Percentiles rank a stretch among this genome's conserved stretches.
Conservation (phyloP, 306 rosid species). For the Glycine tomentella region DNA sequence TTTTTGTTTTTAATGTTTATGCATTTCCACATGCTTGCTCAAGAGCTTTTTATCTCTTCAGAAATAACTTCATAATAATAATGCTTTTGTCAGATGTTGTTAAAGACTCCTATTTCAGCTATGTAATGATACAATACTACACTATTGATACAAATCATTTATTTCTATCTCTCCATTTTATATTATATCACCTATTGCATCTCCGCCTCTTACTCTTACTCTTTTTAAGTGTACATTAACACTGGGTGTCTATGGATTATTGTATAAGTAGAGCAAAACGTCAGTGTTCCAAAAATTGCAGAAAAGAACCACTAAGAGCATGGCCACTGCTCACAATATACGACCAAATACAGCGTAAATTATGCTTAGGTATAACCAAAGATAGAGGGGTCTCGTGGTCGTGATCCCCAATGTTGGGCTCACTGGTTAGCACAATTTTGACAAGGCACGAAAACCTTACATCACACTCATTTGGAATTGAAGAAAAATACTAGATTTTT, state of each 20-base stretch:
- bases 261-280: not conserved
- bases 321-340: not conserved
- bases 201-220: too few relatives aligned
- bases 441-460: too few relatives aligned
- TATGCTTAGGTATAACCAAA: too few relatives aligned
- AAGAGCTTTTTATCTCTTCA: slow-evolving; percentile 13
- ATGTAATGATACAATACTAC: too few relatives aligned
- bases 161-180: too few relatives aligned
- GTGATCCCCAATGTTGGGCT: not conserved
- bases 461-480: not conserved
- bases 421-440: slow-evolving; percentile 6
- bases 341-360: not conserved
- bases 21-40: slow-evolving; percentile 7
- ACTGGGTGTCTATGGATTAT: too few relatives aligned
- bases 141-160: too few relatives aligned
- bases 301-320: too few relatives aligned
- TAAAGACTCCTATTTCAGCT: not conserved
- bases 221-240: not conserved
- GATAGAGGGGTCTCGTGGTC: not conserved
- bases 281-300: not conserved
- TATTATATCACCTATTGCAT: too few relatives aligned
- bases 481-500: slow-evolving; percentile 1
- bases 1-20: not conserved
- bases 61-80: not conserved
- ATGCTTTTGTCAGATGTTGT: slow-evolving; percentile 4